A percentile compares a stretch with the other conserved stretches of the same genome.
phyloP scores from a whole-genome alignment of 306 rosid species.

The Cicer cuneatum region DNA sequence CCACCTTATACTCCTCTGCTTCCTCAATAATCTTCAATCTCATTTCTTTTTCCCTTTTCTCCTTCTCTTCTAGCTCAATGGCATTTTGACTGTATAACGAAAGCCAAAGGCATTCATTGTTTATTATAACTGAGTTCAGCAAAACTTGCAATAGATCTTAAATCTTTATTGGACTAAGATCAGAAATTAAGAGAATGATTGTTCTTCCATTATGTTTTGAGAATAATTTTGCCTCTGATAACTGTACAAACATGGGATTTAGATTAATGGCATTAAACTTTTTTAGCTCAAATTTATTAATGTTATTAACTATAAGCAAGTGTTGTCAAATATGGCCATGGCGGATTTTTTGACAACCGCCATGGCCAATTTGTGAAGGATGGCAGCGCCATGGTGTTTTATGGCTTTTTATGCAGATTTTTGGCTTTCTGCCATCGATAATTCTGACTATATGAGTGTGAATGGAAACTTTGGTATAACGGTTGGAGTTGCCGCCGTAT shows the following conservation, averaged over 20 bases:
- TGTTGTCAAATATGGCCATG: too few relatives aligned
- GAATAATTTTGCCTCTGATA: slow-evolving; percentile 3
- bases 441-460: background rate
- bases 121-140: slow-evolving; percentile 28
- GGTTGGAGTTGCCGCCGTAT: background rate
- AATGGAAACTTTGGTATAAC: background rate
- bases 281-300: background rate
- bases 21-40: slow-evolving; percentile 90
- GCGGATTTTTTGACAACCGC: too few relatives aligned
- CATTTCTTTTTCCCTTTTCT: slow-evolving; percentile 88
- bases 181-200: slow-evolving; percentile 10
- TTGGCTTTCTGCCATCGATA: too few relatives aligned
- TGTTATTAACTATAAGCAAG: too few relatives aligned
- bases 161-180: slow-evolving; percentile 29
- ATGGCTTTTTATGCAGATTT: too few relatives aligned
- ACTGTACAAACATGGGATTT: slow-evolving; percentile 19
- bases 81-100: slow-evolving; percentile 80
- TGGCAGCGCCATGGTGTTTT: too few relatives aligned
- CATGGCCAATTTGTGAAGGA: too few relatives aligned
- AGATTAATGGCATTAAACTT: background rate
- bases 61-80: slow-evolving; percentile 86
- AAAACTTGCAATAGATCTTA: slow-evolving; percentile 33
- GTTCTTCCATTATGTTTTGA: slow-evolving; percentile 1
- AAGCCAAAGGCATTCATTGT: slow-evolving; percentile 41
- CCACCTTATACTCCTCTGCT: slow-evolving; percentile 82